Evolutionary conservation across 176 grass and related monocot genomes (phyloP), one percentile per base, ranked within the genome.

Genomic region (Saccharum spontaneum): DNA sequence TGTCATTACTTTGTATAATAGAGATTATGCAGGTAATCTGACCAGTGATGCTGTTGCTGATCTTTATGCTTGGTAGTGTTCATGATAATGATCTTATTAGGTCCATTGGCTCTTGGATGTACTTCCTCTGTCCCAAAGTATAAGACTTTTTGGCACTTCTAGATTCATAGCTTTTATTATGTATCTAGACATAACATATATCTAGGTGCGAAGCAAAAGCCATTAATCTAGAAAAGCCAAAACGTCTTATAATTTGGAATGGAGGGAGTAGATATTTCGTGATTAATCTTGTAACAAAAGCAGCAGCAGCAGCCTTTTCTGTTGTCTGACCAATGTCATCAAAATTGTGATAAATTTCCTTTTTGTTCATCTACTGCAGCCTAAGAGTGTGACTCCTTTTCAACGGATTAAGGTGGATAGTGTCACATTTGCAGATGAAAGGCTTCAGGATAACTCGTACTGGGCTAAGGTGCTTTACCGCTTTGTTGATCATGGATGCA

Each of bases 401-500:
- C 88, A 89, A 92, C 86, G 97, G 65, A 88, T 99, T 34, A 94
- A 99, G 71, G 1, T 80, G 4, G 93, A 99, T 40, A 54, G 79
- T 17, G 86, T 95, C 78, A 86, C 82, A 88, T 99, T 94, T 89
- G 83, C 82, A 64, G 90, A 99, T 72, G 77, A 99, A 0, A 90
- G 88, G 39, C 91, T 99, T 61, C 77, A 89, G 69, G 91, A 99
- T 79, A 99, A 99, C 83, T 99, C 97, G 24, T 99, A 99, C 39
- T 99, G 94, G 97, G 94, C 94, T 34, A 96, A 99, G 97, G 97
- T 94, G 79, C 80, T 81, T 18, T 59, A 2, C 41, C 39, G 28
- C 15, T 83, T 50, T 37, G 52, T 38, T 67, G 55, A 26, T 54
- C 12, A 61, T 75, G 8, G 10, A 44, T 52, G 46, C 5, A 4